phyloP scores from a whole-genome alignment of 176 grass and related monocot genomes.

The Pontederia paniculata region DNA sequence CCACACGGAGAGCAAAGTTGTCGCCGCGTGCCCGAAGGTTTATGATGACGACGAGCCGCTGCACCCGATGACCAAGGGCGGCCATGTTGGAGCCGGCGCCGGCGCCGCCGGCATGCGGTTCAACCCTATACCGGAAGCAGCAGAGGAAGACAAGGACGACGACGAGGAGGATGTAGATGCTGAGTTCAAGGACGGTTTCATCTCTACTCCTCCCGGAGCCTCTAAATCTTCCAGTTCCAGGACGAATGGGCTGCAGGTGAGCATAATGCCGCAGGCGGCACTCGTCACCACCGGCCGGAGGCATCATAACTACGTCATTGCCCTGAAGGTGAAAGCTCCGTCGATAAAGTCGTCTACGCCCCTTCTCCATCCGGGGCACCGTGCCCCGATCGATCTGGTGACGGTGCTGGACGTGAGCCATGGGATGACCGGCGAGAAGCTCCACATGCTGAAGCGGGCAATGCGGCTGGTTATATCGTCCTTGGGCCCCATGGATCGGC shows the following conservation, averaged over 20 bases:
- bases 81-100: constrained; percentile 12
- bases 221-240: not conserved
- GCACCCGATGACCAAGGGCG: constrained; percentile 15
- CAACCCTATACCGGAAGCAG: constrained; percentile 84
- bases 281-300: constrained; percentile 44
- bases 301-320: constrained; percentile 74
- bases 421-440: constrained; percentile 81
- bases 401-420: constrained; percentile 82
- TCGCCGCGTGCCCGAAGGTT: constrained; percentile 22
- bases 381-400: constrained; percentile 62
- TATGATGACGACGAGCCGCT: constrained; percentile 91
- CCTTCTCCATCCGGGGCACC: constrained; percentile 18
- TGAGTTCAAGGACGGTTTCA: constrained; percentile 35
- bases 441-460: constrained; percentile 75
- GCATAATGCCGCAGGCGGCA: constrained; percentile 40
- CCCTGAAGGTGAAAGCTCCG: constrained; percentile 70
- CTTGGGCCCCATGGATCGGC: constrained; percentile 55
- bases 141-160: constrained; percentile 34
- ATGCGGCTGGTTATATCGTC: constrained; percentile 69
- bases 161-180: constrained; percentile 18
- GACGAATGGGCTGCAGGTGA: constrained; percentile 26
- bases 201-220: constrained; percentile 2
- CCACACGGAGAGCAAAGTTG: no score
- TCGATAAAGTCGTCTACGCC: constrained; percentile 16
- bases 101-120: constrained; percentile 13